Conservation (phyloP, 2,329 filamentous ascomycete genomes). For the Monosporascus cannonballus region DNA sequence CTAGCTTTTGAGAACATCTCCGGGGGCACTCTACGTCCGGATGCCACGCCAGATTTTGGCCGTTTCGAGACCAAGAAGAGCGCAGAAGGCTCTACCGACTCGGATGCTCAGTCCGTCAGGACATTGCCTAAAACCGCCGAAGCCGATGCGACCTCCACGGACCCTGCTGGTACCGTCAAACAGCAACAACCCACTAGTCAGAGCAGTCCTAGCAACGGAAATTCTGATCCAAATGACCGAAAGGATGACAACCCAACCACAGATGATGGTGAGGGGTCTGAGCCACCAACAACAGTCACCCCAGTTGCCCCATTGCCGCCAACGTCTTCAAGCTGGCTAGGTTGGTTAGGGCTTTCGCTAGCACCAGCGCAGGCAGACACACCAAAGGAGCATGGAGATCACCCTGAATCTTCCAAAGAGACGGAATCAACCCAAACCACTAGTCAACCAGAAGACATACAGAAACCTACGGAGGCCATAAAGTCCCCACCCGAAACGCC, state of each 20-base stretch:
- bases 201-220: constrained; percentile 1
- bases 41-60: constrained; percentile 41
- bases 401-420: constrained; percentile 11
- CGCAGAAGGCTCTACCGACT: constrained; percentile 24
- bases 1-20: constrained; percentile 56
- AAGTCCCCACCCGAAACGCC: constrained; percentile 12
- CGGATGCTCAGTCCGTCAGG: constrained; percentile 23
- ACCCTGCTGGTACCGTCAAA: constrained; percentile 22
- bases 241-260: constrained; percentile 3
- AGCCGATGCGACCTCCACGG: constrained; percentile 13
- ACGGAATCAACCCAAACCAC: constrained; percentile 8
- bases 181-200: constrained; percentile 5
- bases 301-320: constrained; percentile 9
- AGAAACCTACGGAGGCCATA: constrained; percentile 9
- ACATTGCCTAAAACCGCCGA: constrained; percentile 26
- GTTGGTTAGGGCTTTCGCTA: constrained; percentile 40
- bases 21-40: constrained; percentile 46
- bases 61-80: constrained; percentile 42
- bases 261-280: constrained; percentile 11
- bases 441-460: constrained; percentile 8
- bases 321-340: constrained; percentile 46
- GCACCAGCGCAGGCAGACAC: constrained; percentile 10
- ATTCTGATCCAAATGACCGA: constrained; percentile 3
- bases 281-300: constrained; percentile 2
- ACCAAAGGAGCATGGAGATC: constrained; percentile 5